Base-by-base conservation (phyloP, 1,284 basidiomycete species). In the Anthracocystis walkeri region DNA sequence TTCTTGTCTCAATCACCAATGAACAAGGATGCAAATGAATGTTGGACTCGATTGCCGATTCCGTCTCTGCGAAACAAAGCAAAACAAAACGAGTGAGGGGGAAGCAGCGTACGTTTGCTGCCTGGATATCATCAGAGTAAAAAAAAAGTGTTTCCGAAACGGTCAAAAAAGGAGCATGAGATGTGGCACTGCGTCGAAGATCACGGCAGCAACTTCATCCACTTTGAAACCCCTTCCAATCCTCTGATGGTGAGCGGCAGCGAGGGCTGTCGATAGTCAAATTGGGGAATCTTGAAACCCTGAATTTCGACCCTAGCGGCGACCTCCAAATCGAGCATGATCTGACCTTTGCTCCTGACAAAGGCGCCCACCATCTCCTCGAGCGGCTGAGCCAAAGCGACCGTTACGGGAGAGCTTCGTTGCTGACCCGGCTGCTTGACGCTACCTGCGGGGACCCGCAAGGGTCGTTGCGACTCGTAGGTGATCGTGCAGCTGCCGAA, bases 271-370 rank as follows among this genome's bases (percentile, higher is more conserved):
- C 52, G 53, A 38, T 81, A 81, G 18, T 77, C 55, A 38, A 81
- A 69, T 18, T 69, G 49, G 25, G 79, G 79, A 31, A 81, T 79
- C 56, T 65, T 48, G 60, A 71, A 81, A 2, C 77, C 79, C 35
- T 68, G 65, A 29, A 82, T 66, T 40, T 77, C 73, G 51, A 82
- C 69, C 4, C 52, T 41, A 2, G 78, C 78, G 18, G 64, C 51
- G 42, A 80, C 63, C 25, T 82, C 73, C 23, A 82, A 58, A 20
- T 82, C 79, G 29, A 82, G 72, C 53, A 72, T 55, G 58, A 82
- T 61, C 20, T 59, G 53, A 3, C 80, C 80, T 54, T 78, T 74
- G 51, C 73, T 74, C n/a, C 69, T 57, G 33, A 82, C 49, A 40
- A 82, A 79, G 0, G 80, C 75, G 11, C 60, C 60, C 2, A 82